Conservation (phyloP, 2,329 filamentous ascomycete genomes). For the Aspergillus pseudoviridinutans region DNA sequence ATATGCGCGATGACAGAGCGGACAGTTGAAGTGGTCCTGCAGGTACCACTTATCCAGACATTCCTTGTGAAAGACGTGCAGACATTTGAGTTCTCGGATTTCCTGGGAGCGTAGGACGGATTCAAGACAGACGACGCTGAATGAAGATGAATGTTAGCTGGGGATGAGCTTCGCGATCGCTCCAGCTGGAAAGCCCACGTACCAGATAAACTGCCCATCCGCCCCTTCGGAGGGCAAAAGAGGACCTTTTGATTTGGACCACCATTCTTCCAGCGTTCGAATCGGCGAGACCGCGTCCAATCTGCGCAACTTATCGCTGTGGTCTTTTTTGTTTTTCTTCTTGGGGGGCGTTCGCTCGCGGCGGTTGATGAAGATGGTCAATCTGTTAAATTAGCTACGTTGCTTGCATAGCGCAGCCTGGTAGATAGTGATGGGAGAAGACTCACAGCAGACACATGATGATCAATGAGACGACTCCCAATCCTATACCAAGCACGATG, state of each 20-base stretch:
- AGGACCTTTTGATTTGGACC: slow-evolving; percentile 29
- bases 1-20: slow-evolving; percentile 35
- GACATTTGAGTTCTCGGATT: slow-evolving; percentile 36
- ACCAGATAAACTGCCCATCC: slow-evolving; percentile 37
- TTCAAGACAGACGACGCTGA: slow-evolving; percentile 37
- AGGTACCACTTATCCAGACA: slow-evolving; percentile 40
- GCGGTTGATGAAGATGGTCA: slow-evolving; percentile 33
- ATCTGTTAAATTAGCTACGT: slow-evolving; percentile 11
- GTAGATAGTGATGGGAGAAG: background rate
- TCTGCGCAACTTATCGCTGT: slow-evolving; percentile 29
- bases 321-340: slow-evolving; percentile 19
- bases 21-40: slow-evolving; percentile 37
- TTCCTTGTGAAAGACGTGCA: slow-evolving; percentile 39
- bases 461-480: slow-evolving; percentile 29
- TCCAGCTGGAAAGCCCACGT: slow-evolving; percentile 5
- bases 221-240: slow-evolving; percentile 29
- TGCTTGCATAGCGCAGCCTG: slow-evolving; percentile 5
- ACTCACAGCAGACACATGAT: slow-evolving; percentile 31
- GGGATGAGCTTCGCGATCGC: background rate
- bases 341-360: slow-evolving; percentile 19
- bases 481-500: slow-evolving; percentile 30
- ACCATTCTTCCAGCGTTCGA: slow-evolving; percentile 36
- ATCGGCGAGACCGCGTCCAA: slow-evolving; percentile 35
- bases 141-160: slow-evolving; percentile 1
- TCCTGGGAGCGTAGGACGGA: slow-evolving; percentile 32